Percentiles rank a stretch among this genome's conserved stretches.
Conservation (phyloP, 306 rosid species). For the Pterocarpus santalinus region DNA sequence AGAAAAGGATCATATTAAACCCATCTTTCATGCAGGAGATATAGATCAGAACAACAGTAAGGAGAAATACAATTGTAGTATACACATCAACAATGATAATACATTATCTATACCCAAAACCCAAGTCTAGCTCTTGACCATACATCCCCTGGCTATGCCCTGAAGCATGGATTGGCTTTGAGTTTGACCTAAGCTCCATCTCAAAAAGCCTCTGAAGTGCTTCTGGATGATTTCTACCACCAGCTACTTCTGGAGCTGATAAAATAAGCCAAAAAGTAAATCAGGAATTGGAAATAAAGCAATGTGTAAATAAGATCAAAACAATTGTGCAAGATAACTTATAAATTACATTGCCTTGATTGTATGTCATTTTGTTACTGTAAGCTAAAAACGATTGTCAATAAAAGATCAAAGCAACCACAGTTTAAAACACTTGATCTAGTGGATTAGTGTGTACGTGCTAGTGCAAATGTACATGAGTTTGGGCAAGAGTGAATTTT, state of each 20-base stretch:
- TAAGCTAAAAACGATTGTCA: conserved; percentile 4
- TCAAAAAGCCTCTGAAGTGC: conserved; percentile 84
- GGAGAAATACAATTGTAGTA: conserved; percentile 52
- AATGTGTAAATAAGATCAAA: background rate
- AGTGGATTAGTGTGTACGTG: background rate
- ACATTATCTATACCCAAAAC: conserved; percentile 81
- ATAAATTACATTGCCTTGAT: background rate
- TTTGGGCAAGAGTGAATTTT: background rate
- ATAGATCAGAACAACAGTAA: conserved; percentile 42
- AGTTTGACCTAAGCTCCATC: conserved; percentile 79
- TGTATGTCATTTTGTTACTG: background rate
- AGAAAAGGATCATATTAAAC: conserved; percentile 48
- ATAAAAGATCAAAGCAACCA: conserved; percentile 14
- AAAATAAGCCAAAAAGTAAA: conserved; percentile 31
- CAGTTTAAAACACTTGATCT: background rate
- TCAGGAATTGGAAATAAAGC: conserved; percentile 25
- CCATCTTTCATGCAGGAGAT: conserved; percentile 54
- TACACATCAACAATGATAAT: conserved; percentile 50
- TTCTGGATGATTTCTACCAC: conserved; percentile 84
- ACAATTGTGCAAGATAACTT: background rate
- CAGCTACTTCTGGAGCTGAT: conserved; percentile 64
- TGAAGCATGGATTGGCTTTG: conserved; percentile 51
- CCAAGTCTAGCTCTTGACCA: conserved; percentile 87
- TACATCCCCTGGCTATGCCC: conserved; percentile 54
- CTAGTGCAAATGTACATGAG: background rate